phyloP scores from a whole-genome alignment of 2,329 filamentous ascomycete species.

The Colletotrichum liaoningense region DNA sequence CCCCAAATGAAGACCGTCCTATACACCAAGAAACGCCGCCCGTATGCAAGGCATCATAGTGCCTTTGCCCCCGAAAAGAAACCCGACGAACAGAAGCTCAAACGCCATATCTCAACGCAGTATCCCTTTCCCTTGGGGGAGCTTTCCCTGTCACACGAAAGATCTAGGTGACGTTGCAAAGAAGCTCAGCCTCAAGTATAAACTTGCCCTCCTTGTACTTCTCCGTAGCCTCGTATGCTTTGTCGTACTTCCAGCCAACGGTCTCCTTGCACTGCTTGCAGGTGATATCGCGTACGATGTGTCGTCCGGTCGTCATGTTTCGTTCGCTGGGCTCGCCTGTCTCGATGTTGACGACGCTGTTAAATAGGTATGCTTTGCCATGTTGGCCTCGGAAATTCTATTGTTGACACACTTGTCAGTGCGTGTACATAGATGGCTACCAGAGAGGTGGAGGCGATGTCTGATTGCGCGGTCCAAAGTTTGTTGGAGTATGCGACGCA shows the following conservation, averaged over 20 bases:
- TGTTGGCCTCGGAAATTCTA: conserved; percentile 99
- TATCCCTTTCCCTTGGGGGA: neutral
- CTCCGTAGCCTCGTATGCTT: conserved; percentile 90
- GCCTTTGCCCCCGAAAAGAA: neutral
- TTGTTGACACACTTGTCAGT: neutral
- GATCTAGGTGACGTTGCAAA: conserved; percentile 78
- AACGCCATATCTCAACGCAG: neutral
- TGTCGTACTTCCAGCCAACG: conserved; percentile 99
- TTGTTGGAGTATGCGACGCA: neutral
- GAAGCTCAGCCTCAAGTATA: conserved; percentile 91
- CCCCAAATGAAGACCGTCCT: neutral
- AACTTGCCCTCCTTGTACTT: conserved; percentile 99
- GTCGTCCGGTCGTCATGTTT: conserved; percentile 96
- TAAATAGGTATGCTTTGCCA: conserved; percentile 97
- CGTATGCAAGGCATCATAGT: neutral
- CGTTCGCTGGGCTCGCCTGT: conserved; percentile 88
- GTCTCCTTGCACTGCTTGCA: conserved; percentile 93
- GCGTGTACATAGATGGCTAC: neutral
- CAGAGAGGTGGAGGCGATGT: neutral
- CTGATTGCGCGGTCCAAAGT: neutral
- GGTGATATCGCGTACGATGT: conserved; percentile 92
- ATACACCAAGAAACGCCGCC: neutral
- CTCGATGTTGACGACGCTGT: conserved; percentile 90
- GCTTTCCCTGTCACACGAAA: neutral
- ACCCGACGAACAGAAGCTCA: neutral